phyloP scores from a whole-genome alignment of 306 rosid genomes.

The Pachyrhizus erosus region DNA sequence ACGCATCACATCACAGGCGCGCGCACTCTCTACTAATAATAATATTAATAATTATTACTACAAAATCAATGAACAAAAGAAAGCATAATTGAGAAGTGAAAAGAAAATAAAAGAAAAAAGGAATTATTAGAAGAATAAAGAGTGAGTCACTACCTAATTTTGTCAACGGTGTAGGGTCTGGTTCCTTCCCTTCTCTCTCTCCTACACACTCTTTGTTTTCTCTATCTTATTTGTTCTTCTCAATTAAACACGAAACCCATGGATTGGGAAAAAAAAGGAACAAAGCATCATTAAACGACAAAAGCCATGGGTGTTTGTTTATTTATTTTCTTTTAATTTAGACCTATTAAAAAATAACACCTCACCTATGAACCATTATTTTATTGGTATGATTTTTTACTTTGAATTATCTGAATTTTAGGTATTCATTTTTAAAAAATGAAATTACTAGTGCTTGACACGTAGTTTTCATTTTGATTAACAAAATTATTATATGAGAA shows the following conservation, averaged over 20 bases:
- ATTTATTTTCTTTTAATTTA: constrained; percentile 24
- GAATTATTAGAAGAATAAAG: neutral
- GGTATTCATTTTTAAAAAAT: neutral
- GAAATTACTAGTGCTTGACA: neutral
- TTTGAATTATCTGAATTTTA: neutral
- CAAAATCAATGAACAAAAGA: constrained; percentile 43
- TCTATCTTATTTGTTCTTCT: constrained; percentile 9
- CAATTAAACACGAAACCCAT: constrained; percentile 61
- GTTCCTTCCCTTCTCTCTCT: constrained; percentile 37
- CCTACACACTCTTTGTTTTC: constrained; percentile 1
- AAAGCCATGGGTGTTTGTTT: constrained; percentile 33
- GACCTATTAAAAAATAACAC: constrained; percentile 45
- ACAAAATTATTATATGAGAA: neutral
- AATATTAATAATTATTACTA: constrained; percentile 30
- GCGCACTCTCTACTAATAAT: constrained; percentile 39
- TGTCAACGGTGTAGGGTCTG: constrained; percentile 65
- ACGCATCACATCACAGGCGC: constrained; percentile 55
- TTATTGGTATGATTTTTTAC: neutral
- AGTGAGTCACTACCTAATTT: constrained; percentile 63
- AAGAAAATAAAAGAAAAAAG: neutral
- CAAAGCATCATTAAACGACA: constrained; percentile 46
- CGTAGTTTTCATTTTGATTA: neutral
- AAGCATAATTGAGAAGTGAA: constrained; percentile 29
- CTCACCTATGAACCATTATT: constrained; percentile 34
- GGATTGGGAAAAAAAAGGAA: constrained; percentile 45